Base-by-base conservation (phyloP, 1,139 yeast species). In the Yamadazyma triangularis region DNA sequence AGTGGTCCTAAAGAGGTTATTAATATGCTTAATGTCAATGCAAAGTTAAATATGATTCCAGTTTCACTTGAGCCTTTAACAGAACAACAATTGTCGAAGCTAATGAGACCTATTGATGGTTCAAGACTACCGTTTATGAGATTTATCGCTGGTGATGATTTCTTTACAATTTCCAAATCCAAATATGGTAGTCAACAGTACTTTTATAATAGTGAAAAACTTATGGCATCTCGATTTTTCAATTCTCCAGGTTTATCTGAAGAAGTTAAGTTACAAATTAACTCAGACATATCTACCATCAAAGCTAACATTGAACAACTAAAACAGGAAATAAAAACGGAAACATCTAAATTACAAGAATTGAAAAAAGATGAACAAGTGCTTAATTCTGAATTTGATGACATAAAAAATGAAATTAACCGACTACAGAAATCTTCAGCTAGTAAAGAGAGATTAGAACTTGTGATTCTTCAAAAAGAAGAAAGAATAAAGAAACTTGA, bases 1-100 rank as follows among this genome's bases (percentile, higher is more conserved):
- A 58, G 60, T 1, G 98, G 96, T 0, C 95, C 96, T 1, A 51
- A 56, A 8, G 72, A 74, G n/a, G 95, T 91, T 1, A 51, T 87
- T 28, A 67, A 71, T 32, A 86, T 85, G 87, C 64, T 91, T 28
- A 78, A 83, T 43, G 79, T 74, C 38, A 68, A 70, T 19, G 62
- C 74, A 10, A 65, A 63, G 26, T 56, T 88, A 15, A 76, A 84
- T 40, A 56, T 61, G 28, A 74, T 85, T 23, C 96, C 96, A 0
- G 79, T 80, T 6, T 51, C 83, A 0, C 56, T 59, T 11, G 51
- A 51, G 10, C 69, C 68, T 3, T 50, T 79, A 26, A 45, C 64
- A 6, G 57, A 58, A 7, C 42, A 48, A 2, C 74, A 71, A 40
- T 54, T 74, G 14, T 59, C 64, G n/a, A 40, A 33, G 28, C 54